These are phyloP conservation scores for Neofusicoccum sp. DNA, from an alignment of 2,329 filamentous ascomycete genomes.

Conservation along the genomic window DNA sequence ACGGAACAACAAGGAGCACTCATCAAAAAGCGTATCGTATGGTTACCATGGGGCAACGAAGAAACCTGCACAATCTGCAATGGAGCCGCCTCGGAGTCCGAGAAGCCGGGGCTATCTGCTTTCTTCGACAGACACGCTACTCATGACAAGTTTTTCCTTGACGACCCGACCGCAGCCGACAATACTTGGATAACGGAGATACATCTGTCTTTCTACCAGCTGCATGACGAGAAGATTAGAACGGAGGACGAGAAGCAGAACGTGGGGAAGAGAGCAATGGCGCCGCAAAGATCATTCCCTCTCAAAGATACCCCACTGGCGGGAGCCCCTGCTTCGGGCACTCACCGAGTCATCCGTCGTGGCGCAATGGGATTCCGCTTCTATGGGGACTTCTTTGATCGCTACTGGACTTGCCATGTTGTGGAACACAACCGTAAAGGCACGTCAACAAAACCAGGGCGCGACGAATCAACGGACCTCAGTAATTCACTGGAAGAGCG, in stretches of 20 bases:
- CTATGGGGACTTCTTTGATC: conserved; percentile 21
- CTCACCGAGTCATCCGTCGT: not conserved
- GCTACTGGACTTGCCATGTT: not conserved
- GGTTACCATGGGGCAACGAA: no score
- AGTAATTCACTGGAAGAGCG: no score
- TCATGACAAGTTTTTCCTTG: conserved; percentile 25
- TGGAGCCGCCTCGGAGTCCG: no score
- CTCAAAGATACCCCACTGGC: not conserved
- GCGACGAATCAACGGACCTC: not conserved
- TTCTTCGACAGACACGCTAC: conserved; percentile 25
- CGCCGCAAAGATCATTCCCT: not conserved
- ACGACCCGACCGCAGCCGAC: conserved; percentile 23
- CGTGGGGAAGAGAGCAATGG: no score
- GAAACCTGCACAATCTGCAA: no score
- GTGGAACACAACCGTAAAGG: not conserved
- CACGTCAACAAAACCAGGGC: not conserved
- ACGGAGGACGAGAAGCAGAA: no score
- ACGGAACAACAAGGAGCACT: no score
- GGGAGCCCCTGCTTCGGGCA: not conserved
- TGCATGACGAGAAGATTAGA: not conserved
- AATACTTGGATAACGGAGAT: not conserved
- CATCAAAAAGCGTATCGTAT: no score
- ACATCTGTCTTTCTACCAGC: not conserved
- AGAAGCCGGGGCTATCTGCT: no score
- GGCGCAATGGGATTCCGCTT: conserved; percentile 28